Conservation (phyloP, 257 asterid species). For the Solanum habrochaites region DNA sequence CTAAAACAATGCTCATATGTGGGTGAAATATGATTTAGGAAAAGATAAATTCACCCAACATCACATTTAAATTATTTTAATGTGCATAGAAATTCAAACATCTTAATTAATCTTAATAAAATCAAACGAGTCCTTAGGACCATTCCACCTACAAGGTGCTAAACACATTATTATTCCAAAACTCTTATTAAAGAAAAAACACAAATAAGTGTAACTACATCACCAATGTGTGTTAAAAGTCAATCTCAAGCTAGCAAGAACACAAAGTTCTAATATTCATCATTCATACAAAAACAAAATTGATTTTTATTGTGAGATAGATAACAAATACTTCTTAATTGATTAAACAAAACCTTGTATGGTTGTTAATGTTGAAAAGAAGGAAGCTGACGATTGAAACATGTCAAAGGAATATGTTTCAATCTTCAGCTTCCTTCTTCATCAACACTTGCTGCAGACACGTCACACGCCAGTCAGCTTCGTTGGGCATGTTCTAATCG, state of each 20-base stretch:
- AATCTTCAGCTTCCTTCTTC: too few species aligned
- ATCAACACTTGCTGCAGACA: too few species aligned
- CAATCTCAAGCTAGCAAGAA: neutral
- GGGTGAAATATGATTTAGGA: too few species aligned
- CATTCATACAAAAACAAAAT: neutral
- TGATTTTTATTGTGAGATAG: neutral
- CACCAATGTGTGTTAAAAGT: neutral
- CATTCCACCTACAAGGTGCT: neutral
- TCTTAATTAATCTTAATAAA: too few species aligned
- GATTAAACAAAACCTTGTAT: neutral
- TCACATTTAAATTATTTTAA: too few species aligned
- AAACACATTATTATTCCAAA: neutral
- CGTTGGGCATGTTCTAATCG: too few species aligned
- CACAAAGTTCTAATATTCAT: neutral
- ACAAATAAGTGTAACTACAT: neutral
- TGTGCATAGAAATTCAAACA: neutral
- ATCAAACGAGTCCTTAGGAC: neutral
- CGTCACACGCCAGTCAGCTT: too few species aligned
- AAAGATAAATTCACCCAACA: too few species aligned
- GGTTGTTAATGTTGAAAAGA: neutral
- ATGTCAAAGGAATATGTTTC: too few species aligned
- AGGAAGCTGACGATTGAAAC: too few species aligned
- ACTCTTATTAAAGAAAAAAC: neutral
- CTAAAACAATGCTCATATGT: too few species aligned
- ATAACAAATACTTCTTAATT: neutral